Evolutionary conservation across 345 rosid species (phyloP), one percentile per base, ranked within the genome.

Genomic region (Eucalyptus fibrosa): DNA sequence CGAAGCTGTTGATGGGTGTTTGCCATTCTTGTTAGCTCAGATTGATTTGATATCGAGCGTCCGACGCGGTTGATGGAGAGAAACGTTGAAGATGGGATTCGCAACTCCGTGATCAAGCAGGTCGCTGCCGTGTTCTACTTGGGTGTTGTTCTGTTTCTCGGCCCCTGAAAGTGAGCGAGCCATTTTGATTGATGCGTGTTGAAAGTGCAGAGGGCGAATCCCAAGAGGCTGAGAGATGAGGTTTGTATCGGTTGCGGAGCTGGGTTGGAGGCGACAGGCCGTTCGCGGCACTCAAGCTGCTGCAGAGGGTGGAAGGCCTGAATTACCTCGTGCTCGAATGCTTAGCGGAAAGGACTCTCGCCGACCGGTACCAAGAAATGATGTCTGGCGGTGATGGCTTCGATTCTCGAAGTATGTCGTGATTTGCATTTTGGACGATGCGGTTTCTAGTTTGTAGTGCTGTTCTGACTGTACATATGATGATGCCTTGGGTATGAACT

Each of bases 191-290:
- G 72, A 59, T 34, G 15, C 55, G 32, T 88, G 44, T 51, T 90
- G 47, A 83, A 83, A 67, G 53, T 92, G 94, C 95, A 97, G 99
- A 92, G 99, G 90, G 90, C 80, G 89, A 94, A 94, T 87, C 97
- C 96, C n/a, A 87, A 62, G 86, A 94, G 94, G 89, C 91, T 96
- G 56, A 93, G 92, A 88, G 96, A 96, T 47, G 94, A 93, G 91
- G 97, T 96, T 49, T 92, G 89, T 91, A 92, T 96, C 40, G 99
- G 99, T 59, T 97, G 99, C 88, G 99, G 99, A n/a, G 99, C 99
- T 91, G 98, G 99, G 62, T 97, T 97, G 97, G 94, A 51, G 98
- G 99, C 26, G 97, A 96, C 93, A 92, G 99, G 90, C 97, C 98
- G 72, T 12, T 88, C 82, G 97, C 97, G 3, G 99, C 99, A 59